Conservation (phyloP, 441 rosid genomes). For the Populus tomentosa region DNA sequence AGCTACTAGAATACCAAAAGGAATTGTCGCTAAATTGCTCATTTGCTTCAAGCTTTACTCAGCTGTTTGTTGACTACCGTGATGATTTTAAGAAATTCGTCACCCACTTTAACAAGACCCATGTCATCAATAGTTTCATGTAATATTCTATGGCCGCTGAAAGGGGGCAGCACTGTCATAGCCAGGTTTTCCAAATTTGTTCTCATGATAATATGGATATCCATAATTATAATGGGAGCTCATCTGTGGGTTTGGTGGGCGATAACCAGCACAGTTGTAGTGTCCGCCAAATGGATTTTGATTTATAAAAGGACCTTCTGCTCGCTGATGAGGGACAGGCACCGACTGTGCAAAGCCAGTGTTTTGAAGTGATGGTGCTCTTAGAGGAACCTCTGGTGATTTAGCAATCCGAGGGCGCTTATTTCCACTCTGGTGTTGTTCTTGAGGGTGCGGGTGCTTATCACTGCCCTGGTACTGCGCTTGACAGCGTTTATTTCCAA, state of each 20-base stretch:
- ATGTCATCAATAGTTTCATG: not conserved
- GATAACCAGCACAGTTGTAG: not conserved
- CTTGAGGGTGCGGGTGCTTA: not conserved
- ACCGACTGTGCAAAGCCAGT: not conserved
- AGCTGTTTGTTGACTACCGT: not conserved
- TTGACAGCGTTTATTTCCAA: too few relatives aligned
- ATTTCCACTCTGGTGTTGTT: not conserved
- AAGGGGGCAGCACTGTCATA: not conserved
- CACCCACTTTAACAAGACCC: not conserved
- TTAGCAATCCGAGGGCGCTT: constrained; percentile 13
- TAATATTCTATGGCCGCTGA: not conserved
- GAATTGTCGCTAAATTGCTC: constrained; percentile 3
- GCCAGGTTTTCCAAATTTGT: not conserved
- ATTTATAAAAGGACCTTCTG: not conserved
- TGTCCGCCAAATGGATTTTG: not conserved
- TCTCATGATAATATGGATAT: not conserved
- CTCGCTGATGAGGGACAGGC: not conserved
- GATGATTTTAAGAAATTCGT: not conserved
- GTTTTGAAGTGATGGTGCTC: not conserved
- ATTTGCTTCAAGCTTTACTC: not conserved
- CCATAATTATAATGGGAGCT: not conserved
- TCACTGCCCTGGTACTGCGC: too few relatives aligned
- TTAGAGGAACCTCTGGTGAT: not conserved
- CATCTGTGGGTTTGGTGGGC: not conserved
- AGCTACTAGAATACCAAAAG: too few relatives aligned